Evolutionary conservation across 805 yeast species (phyloP).

Genomic region (Ogataea haglerorum): DNA sequence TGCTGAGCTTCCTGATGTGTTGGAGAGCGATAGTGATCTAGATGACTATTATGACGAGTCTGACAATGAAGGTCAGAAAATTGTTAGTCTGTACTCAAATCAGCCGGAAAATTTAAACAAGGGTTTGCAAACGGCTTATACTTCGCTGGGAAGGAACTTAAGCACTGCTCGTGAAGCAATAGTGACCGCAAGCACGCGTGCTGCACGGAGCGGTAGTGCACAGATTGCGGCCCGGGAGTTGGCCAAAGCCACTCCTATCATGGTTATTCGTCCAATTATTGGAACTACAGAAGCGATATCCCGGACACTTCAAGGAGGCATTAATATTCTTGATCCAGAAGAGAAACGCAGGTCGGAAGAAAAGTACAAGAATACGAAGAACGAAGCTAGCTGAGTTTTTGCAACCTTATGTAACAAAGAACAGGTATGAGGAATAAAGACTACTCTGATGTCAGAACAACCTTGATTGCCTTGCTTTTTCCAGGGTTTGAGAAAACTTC

Average conservation of each 20-base stretch:
- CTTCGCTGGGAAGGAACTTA: slow-evolving; percentile 65
- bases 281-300: slow-evolving; percentile 92
- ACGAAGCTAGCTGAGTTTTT: not conserved
- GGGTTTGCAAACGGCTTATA: slow-evolving; percentile 75
- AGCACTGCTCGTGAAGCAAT: slow-evolving; percentile 63
- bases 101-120: slow-evolving; percentile 72
- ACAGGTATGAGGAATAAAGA: no score
- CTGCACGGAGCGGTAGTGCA: slow-evolving; percentile 62
- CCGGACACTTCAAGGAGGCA: slow-evolving; percentile 76
- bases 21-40: slow-evolving; percentile 26
- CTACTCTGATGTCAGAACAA: slow-evolving; percentile 23
- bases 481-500: slow-evolving; percentile 54
- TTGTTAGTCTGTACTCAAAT: slow-evolving; percentile 73
- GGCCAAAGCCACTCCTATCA: slow-evolving; percentile 75
- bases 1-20: slow-evolving; percentile 10
- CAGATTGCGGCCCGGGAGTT: slow-evolving; percentile 65
- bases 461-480: slow-evolving; percentile 55
- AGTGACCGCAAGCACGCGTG: slow-evolving; percentile 53
- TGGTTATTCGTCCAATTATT: slow-evolving; percentile 77
- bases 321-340: slow-evolving; percentile 72
- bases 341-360: slow-evolving; percentile 58
- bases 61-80: slow-evolving; percentile 37
- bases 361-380: slow-evolving; percentile 47
- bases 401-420: no score
- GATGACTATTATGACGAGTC: slow-evolving; percentile 25